Evolutionary conservation across 257 asterid genomes (phyloP).

Genomic region (Orobanche coerulescens): DNA sequence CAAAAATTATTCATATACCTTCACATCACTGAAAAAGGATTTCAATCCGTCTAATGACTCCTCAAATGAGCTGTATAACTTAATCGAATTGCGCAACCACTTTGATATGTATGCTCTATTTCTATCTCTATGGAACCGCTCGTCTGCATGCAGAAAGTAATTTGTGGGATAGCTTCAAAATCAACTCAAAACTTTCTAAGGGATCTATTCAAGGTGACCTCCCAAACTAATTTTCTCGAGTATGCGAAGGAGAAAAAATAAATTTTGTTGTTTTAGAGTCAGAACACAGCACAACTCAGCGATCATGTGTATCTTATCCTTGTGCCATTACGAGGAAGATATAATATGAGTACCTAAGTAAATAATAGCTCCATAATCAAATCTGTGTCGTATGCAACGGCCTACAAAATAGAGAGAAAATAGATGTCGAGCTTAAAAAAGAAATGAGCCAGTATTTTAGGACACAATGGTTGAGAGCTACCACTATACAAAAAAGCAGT

Average conservation of each 20-base stretch:
- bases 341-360: conserved; percentile 59
- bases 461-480: background rate
- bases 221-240: background rate
- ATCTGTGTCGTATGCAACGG: conserved; percentile 90
- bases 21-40: conserved; percentile 65
- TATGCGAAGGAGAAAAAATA: background rate
- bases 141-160: conserved; percentile 50
- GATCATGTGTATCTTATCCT: background rate
- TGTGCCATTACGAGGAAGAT: conserved; percentile 12
- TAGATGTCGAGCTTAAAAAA: no score
- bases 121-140: conserved; percentile 75
- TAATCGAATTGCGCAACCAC: conserved; percentile 90
- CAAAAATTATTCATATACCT: conserved; percentile 36
- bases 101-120: conserved; percentile 72
- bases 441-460: conserved; percentile 1
- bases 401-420: conserved; percentile 45
- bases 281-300: conserved; percentile 7
- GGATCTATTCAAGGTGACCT: background rate
- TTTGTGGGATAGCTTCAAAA: conserved; percentile 11
- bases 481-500: conserved; percentile 8
- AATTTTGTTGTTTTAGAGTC: background rate
- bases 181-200: conserved; percentile 2
- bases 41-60: conserved; percentile 60
- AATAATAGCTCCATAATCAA: conserved; percentile 91
- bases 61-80: conserved; percentile 52